A percentile compares a stretch with the other conserved stretches of the same genome.
Conservation (phyloP, 202 grass and related monocot genomes). For the Digitaria exilis region DNA sequence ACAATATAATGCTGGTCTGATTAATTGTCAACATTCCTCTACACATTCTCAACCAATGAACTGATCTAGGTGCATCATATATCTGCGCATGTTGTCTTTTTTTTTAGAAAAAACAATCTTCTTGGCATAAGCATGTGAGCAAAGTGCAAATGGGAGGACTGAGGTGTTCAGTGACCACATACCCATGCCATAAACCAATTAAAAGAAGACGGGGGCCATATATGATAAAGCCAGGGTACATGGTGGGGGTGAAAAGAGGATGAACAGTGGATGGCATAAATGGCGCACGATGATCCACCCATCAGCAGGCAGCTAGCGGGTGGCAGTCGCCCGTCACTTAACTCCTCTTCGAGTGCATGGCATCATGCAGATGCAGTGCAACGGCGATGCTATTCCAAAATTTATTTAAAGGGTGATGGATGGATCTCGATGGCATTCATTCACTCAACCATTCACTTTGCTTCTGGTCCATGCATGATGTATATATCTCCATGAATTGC, state of each 20-base stretch:
- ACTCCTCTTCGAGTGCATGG: background rate
- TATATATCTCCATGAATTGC: background rate
- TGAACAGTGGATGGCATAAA: slow-evolving; percentile 57
- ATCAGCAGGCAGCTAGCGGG: slow-evolving; percentile 37
- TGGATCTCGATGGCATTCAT: slow-evolving; percentile 67
- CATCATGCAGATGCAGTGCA: background rate
- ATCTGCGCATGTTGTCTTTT: slow-evolving; percentile 3
- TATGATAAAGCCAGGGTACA: slow-evolving; percentile 27
- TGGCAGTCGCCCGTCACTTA: slow-evolving; percentile 44
- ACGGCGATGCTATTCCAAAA: slow-evolving; percentile 24
- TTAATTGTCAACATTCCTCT: background rate
- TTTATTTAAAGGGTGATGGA: slow-evolving; percentile 54
- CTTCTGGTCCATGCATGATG: slow-evolving; percentile 56
- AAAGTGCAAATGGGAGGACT: slow-evolving; percentile 29
- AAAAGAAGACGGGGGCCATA: slow-evolving; percentile 8
- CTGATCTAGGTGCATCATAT: background rate
- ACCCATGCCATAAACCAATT: slow-evolving; percentile 32
- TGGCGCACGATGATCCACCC: background rate
- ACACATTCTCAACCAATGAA: background rate
- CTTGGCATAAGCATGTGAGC: background rate
- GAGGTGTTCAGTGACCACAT: slow-evolving; percentile 33
- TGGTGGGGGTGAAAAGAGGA: slow-evolving; percentile 37
- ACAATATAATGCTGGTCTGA: background rate
- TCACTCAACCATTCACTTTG: slow-evolving; percentile 82
- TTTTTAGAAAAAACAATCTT: too few relatives aligned